Evolutionary conservation across 1,284 basidiomycete species (phyloP).

Genomic region (Porodaedalea pini): DNA sequence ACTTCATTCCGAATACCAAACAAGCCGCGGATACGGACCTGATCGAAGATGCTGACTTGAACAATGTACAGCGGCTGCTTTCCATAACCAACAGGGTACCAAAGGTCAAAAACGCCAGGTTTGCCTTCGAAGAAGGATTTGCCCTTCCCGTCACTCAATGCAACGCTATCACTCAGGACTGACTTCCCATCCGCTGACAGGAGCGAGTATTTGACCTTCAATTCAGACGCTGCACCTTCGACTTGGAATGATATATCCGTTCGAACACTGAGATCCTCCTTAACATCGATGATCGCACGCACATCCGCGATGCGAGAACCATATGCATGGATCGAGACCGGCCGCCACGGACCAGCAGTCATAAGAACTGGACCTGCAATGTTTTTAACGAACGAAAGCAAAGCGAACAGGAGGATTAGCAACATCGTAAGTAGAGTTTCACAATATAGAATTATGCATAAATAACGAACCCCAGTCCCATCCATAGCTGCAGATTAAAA

Average conservation of each 20-base stretch:
- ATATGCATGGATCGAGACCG: constrained; percentile 69
- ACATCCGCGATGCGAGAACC: constrained; percentile 59
- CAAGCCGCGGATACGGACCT: constrained; percentile 35
- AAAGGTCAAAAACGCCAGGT: constrained; percentile 60
- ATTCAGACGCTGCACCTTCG: constrained; percentile 33
- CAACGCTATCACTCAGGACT: constrained; percentile 36
- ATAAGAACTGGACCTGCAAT: constrained; percentile 64
- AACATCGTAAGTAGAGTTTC: constrained; percentile 13
- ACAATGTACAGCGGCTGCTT: constrained; percentile 72
- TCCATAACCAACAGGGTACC: constrained; percentile 85
- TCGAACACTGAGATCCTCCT: constrained; percentile 45
- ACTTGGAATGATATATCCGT: constrained; percentile 34
- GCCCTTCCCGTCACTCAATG: constrained; percentile 37
- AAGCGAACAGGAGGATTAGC: no score
- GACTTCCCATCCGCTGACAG: constrained; percentile 41
- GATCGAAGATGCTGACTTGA: constrained; percentile 48
- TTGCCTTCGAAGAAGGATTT: constrained; percentile 49
- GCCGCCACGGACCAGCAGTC: constrained; percentile 79
- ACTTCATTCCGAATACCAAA: not conserved
- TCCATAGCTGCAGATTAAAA: constrained; percentile 54
- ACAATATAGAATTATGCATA: not conserved
- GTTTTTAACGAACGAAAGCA: not conserved
- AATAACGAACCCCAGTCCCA: constrained; percentile 75
- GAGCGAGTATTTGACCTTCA: constrained; percentile 33
- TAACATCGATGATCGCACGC: constrained; percentile 52